phyloP scores from a whole-genome alignment of 2,329 filamentous ascomycete genomes.

The Fusarium caatingaense region DNA sequence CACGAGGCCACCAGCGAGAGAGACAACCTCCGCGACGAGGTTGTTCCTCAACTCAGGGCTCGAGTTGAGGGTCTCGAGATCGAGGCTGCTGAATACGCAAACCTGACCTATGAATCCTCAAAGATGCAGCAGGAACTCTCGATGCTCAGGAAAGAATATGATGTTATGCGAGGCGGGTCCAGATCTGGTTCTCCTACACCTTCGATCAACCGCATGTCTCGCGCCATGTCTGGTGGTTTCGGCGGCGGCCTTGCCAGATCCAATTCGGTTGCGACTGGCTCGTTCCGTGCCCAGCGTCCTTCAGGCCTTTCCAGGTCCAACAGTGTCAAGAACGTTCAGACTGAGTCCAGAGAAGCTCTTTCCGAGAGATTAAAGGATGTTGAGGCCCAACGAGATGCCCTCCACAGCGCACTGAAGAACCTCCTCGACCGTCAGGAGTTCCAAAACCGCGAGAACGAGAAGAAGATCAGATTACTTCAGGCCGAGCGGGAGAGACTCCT shows the following conservation, averaged over 20 bases:
- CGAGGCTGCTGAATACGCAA: conserved; percentile 77
- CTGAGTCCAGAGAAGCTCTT: conserved; percentile 74
- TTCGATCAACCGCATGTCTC: conserved; percentile 45
- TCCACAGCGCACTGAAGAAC: conserved; percentile 87
- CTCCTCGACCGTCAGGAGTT: conserved; percentile 87
- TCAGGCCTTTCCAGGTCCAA: conserved; percentile 68
- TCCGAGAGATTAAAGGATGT: conserved; percentile 90
- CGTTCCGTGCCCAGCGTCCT: conserved; percentile 54
- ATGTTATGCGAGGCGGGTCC: conserved; percentile 62
- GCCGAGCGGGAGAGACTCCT: conserved; percentile 80
- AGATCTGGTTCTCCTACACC: conserved; percentile 39
- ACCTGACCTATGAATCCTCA: conserved; percentile 80
- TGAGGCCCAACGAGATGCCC: conserved; percentile 90
- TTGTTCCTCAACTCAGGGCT: conserved; percentile 81
- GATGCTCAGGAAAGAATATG: conserved; percentile 74
- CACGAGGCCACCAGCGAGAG: conserved; percentile 86
- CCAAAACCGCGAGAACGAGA: conserved; percentile 85
- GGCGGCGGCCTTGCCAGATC: conserved; percentile 70
- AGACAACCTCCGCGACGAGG: conserved; percentile 89
- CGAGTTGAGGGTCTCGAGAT: conserved; percentile 82
- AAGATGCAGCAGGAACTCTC: conserved; percentile 90
- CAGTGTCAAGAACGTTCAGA: conserved; percentile 62
- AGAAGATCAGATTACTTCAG: conserved; percentile 81
- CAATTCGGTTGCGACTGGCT: conserved; percentile 72
- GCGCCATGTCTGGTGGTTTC: conserved; percentile 60